Percentiles rank a stretch among this genome's conserved stretches.
These are phyloP conservation scores for Periconia macrospinosa DNA, from an alignment of 2,329 filamentous ascomycete genomes.

Conservation along the genomic window DNA sequence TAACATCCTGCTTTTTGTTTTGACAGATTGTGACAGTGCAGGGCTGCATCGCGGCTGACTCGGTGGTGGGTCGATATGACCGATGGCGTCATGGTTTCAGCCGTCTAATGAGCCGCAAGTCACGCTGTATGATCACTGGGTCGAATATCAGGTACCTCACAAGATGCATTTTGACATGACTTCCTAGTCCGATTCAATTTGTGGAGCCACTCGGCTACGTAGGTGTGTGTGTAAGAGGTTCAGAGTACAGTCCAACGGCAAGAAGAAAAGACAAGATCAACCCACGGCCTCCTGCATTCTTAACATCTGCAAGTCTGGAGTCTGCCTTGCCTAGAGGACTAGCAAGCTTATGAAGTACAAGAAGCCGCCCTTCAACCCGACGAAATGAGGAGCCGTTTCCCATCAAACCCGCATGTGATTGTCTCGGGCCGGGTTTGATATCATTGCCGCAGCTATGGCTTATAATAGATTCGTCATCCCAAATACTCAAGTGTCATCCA, in stretches of 20 bases:
- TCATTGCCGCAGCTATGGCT: not conserved
- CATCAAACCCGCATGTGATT: slow-evolving; percentile 2
- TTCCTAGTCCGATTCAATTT: not conserved
- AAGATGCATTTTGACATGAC: slow-evolving; percentile 2
- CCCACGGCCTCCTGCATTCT: not conserved
- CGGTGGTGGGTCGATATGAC: not conserved
- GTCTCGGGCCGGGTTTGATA: not conserved
- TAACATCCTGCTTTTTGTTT: not conserved
- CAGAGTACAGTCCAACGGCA: slow-evolving; percentile 22
- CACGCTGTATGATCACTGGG: slow-evolving; percentile 28
- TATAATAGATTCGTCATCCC: not conserved
- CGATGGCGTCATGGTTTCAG: slow-evolving; percentile 36
- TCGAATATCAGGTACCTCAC: slow-evolving; percentile 11
- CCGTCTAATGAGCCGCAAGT: slow-evolving; percentile 29
- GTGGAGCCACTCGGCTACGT: slow-evolving; percentile 4
- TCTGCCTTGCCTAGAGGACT: not conserved
- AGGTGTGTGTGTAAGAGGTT: slow-evolving; percentile 15
- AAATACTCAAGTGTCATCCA: not conserved
- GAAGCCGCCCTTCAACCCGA: not conserved
- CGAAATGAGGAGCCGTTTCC: slow-evolving; percentile 13
- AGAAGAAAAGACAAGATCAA: slow-evolving; percentile 7
- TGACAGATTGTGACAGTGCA: not conserved
- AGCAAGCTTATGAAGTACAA: not conserved
- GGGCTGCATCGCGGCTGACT: slow-evolving; percentile 6
- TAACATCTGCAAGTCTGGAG: not conserved